Evolutionary conservation across 306 rosid genomes (phyloP).

Genomic region (Lupinus albus): DNA sequence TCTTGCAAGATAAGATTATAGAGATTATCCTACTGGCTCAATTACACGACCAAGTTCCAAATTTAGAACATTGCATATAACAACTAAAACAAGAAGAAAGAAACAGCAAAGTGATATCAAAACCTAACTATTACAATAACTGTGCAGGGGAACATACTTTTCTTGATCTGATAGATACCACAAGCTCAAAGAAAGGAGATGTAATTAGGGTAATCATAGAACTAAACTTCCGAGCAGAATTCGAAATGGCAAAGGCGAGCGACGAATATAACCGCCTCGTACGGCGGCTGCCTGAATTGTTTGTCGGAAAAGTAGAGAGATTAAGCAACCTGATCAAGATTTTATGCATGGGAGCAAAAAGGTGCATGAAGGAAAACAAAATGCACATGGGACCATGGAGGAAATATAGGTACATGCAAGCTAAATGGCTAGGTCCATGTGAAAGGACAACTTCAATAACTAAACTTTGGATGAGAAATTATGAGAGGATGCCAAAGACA

Average conservation of each 20-base stretch:
- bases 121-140: background rate
- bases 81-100: background rate
- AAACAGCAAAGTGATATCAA: background rate
- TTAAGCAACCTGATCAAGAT: slow-evolving; percentile 56
- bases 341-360: slow-evolving; percentile 70
- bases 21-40: no score
- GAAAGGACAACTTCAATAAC: slow-evolving; percentile 55
- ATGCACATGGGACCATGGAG: slow-evolving; percentile 94
- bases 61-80: no score
- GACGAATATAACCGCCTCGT: slow-evolving; percentile 65
- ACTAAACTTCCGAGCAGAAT: slow-evolving; percentile 69
- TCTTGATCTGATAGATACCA: slow-evolving; percentile 61
- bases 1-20: no score
- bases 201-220: slow-evolving; percentile 75
- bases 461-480: slow-evolving; percentile 39
- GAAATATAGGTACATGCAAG: slow-evolving; percentile 69
- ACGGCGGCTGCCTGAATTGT: slow-evolving; percentile 65
- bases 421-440: slow-evolving; percentile 76
- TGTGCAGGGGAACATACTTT: slow-evolving; percentile 71
- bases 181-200: slow-evolving; percentile 54
- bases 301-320: slow-evolving; percentile 79
- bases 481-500: slow-evolving; percentile 43
- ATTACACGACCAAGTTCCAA: no score
- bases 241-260: slow-evolving; percentile 69
- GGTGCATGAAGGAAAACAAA: slow-evolving; percentile 72